Conservation (phyloP, 192 early-diverging fungal genomes). For the Entomortierella parvispora region DNA sequence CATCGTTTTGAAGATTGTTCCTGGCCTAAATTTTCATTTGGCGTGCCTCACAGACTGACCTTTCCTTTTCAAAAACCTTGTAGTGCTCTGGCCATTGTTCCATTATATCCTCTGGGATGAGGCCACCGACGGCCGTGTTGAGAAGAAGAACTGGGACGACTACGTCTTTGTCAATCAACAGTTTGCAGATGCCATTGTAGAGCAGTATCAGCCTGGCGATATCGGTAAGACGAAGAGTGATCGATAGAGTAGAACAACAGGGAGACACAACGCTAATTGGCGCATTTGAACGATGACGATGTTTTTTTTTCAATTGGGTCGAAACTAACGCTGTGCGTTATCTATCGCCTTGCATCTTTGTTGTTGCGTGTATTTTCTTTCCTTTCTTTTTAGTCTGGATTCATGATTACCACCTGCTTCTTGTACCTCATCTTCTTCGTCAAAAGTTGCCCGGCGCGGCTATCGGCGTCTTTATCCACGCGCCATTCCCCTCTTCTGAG, state of each 20-base stretch:
- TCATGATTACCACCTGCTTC: constrained; percentile 97
- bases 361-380: too few species aligned
- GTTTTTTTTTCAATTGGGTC: constrained; percentile 4
- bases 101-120: constrained; percentile 94
- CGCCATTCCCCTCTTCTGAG: constrained; percentile 96
- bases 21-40: constrained; percentile 1
- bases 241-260: too few species aligned
- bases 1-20: background rate
- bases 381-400: constrained; percentile 81
- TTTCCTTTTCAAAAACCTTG: background rate
- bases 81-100: constrained; percentile 96
- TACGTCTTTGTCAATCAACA: constrained; percentile 84
- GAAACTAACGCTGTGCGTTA: background rate
- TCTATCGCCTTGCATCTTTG: background rate
- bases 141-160: constrained; percentile 77
- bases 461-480: constrained; percentile 96
- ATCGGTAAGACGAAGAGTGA: constrained; percentile 68
- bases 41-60: background rate
- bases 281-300: too few species aligned
- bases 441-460: constrained; percentile 80
- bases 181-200: constrained; percentile 78
- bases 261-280: too few species aligned
- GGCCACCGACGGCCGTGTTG: constrained; percentile 70
- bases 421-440: constrained; percentile 90
- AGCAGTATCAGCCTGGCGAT: constrained; percentile 81